These are phyloP conservation scores for Mycosarcoma maydis DNA, from an alignment of 1,284 basidiomycete species.

Conservation along the genomic window DNA sequence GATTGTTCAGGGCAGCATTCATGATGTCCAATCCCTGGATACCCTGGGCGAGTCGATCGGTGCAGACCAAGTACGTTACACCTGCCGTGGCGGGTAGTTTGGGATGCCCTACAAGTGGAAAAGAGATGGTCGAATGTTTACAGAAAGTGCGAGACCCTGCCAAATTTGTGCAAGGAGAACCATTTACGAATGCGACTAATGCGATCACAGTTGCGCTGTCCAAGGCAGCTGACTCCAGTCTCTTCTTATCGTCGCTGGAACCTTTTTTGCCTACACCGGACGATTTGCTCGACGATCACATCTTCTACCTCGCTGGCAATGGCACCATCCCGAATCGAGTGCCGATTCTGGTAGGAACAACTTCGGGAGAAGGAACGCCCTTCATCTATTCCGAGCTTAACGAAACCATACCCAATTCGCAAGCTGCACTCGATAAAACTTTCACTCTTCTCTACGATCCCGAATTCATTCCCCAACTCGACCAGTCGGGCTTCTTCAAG, in stretches of 20 bases:
- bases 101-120: constrained; percentile 12
- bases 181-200: constrained; percentile 20
- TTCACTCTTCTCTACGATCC: constrained; percentile 10
- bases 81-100: constrained; percentile 25
- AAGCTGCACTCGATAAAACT: constrained; percentile 18
- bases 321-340: constrained; percentile 42
- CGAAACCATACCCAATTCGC: constrained; percentile 11
- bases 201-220: constrained; percentile 16
- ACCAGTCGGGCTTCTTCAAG: constrained; percentile 21
- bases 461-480: constrained; percentile 9
- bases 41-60: constrained; percentile 26
- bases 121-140: constrained; percentile 37
- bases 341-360: constrained; percentile 29
- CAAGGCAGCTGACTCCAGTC: constrained; percentile 3
- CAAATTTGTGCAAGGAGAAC: constrained; percentile 20
- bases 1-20: constrained; percentile 28
- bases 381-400: constrained; percentile 36
- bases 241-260: constrained; percentile 15
- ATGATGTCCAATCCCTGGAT: constrained; percentile 43
- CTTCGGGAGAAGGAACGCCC: constrained; percentile 27
- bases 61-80: constrained; percentile 20
- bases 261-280: constrained; percentile 43
- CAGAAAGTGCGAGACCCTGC: constrained; percentile 24
- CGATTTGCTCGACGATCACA: constrained; percentile 33
- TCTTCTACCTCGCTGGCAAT: constrained; percentile 45